Evolutionary conservation across 108 stramenopile species (phyloP), one percentile per base, ranked within the genome.

Genomic region (Schizochytrium sp.): DNA sequence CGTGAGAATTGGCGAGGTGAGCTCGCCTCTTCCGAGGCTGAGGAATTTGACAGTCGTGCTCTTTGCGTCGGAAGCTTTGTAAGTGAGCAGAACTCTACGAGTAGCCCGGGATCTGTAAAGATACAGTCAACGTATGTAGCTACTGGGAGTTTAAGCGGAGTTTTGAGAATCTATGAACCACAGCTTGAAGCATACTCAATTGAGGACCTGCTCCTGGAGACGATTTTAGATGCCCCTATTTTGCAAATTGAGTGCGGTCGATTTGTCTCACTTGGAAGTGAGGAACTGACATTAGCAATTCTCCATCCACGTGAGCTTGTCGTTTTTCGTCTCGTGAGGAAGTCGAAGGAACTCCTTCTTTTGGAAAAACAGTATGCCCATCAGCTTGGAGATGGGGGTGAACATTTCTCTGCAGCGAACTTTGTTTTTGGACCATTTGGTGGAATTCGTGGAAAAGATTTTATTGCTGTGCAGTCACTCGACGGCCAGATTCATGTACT

Each of bases 401-500:
- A 92, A 64, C 94, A 94, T 89, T 94, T 94, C 89, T 93, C 94
- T 3, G 92, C 94, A 1, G 92, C 49, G 90, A 94, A 93, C 60
- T 93, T 94, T 92, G 61, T 59, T 13, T 50, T 41, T 50, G 94
- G 94, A 8, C 72, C 91, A 2, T 94, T 94, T 50, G 94, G 93
- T 41, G 94, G 94, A 4, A 53, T 44, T 0, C 42, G 89, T 2
- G 42, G 61, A 2, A 57, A 89, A 3, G 94, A 94, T 38, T 88
- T 92, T 49, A 87, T 94, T 3, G 60, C 89, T 5, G 94, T 94
- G 45, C 94, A 93, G 91, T 91, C 92, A 41, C 91, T 94, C 91
- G 94, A 94, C 88, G 93, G 94, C 3, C 92, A 93, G 61, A 50
- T 94, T 41, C 91, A 92, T 50, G 91, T 94, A 17, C 61, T 91